A percentile compares a stretch with the other conserved stretches of the same genome.
Conservation (phyloP, 441 rosid species). For the Gossypium davidsonii region DNA sequence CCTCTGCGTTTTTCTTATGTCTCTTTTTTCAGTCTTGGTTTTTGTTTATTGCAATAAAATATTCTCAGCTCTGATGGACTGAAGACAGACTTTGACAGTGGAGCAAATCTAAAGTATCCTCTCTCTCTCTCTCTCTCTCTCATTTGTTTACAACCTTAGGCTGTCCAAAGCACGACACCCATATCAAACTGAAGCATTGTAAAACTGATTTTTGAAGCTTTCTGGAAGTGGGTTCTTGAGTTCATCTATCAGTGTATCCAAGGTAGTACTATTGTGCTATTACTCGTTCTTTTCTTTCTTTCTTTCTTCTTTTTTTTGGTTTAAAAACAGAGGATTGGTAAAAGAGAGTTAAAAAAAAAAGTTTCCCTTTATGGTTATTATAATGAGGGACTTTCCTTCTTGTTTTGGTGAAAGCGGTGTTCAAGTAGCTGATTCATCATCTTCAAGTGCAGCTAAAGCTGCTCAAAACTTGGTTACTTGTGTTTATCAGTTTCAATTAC, state of each 20-base stretch:
- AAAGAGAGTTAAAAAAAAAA: not conserved
- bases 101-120: conserved; percentile 25
- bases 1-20: not conserved
- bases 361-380: conserved; percentile 2
- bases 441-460: conserved; percentile 41
- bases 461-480: conserved; percentile 75
- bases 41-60: not conserved
- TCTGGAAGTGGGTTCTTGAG: conserved; percentile 26
- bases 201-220: conserved; percentile 24
- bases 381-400: conserved; percentile 94
- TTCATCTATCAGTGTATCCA: conserved; percentile 8
- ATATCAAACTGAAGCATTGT: conserved; percentile 17
- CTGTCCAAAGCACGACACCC: conserved; percentile 16
- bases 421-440: conserved; percentile 77
- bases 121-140: not conserved
- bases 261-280: conserved; percentile 21
- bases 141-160: not conserved
- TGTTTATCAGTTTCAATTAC: conserved; percentile 57
- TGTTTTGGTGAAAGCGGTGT: conserved; percentile 92
- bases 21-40: not conserved
- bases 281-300: not conserved
- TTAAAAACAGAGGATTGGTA: not conserved
- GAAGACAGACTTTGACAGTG: conserved; percentile 18
- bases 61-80: not conserved
- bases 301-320: not conserved